Percentiles rank a stretch among this genome's conserved stretches.
phyloP scores from a whole-genome alignment of 192 early-diverging fungal species.

The Coemansia sp. region DNA sequence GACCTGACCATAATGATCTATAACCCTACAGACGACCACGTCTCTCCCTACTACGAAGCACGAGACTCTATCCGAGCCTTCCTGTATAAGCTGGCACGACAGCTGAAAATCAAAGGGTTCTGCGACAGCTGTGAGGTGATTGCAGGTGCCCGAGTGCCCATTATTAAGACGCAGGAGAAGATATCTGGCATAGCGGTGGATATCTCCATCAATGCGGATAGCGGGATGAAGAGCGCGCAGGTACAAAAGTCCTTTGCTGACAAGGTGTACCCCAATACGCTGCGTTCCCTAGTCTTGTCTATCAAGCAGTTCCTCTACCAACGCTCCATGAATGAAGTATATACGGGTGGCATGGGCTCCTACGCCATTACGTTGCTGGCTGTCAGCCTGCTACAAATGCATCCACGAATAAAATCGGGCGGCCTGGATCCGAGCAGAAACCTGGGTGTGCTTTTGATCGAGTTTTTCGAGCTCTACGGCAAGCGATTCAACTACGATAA shows the following conservation, averaged over 20 bases:
- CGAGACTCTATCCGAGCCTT: slow-evolving; percentile 24
- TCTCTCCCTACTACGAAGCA: slow-evolving; percentile 15
- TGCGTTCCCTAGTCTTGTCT: slow-evolving; percentile 69
- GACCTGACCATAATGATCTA: slow-evolving; percentile 55
- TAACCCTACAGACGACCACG: slow-evolving; percentile 4
- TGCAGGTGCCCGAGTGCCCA: slow-evolving; percentile 75
- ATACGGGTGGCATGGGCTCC: slow-evolving; percentile 82
- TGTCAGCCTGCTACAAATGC: slow-evolving; percentile 81
- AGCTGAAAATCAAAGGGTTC: slow-evolving; percentile 51
- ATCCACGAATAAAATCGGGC: slow-evolving; percentile 70
- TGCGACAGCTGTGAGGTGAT: slow-evolving; percentile 58
- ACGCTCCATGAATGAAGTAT: slow-evolving; percentile 79
- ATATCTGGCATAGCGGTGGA: slow-evolving; percentile 78
- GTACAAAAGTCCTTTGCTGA: slow-evolving; percentile 60
- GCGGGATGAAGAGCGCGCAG: slow-evolving; percentile 60
- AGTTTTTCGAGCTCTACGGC: slow-evolving; percentile 93
- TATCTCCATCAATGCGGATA: slow-evolving; percentile 75
- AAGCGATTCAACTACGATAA: slow-evolving; percentile 65
- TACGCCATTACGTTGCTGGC: slow-evolving; percentile 78
- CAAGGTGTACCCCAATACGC: slow-evolving; percentile 53
- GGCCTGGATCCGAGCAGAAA: slow-evolving; percentile 66
- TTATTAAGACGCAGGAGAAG: slow-evolving; percentile 81
- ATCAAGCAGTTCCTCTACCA: slow-evolving; percentile 85
- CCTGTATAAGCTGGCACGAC: slow-evolving; percentile 52
- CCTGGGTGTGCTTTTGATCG: slow-evolving; percentile 83